Conservation (phyloP, 352 stramenopile genomes). For the Phytophthora foliorum region DNA sequence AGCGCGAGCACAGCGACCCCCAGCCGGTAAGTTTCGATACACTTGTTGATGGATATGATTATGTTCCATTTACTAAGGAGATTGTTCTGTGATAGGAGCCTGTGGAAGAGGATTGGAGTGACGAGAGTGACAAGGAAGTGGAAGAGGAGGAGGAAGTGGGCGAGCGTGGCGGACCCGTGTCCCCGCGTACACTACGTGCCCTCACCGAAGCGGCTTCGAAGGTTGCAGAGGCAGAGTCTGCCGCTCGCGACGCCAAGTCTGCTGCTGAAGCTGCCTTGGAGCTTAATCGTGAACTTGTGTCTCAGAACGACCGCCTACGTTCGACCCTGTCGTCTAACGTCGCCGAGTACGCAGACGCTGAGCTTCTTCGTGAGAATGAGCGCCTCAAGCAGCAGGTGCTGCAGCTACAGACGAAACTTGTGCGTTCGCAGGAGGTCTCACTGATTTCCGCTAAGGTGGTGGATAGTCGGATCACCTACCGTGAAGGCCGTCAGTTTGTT, state of each 20-base stretch:
- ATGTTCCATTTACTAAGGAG: constrained; percentile 58
- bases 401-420: constrained; percentile 76
- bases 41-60: constrained; percentile 6
- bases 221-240: constrained; percentile 78
- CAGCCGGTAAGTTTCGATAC: constrained; percentile 60
- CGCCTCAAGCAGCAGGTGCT: constrained; percentile 77
- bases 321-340: constrained; percentile 74
- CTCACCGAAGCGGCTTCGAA: constrained; percentile 79
- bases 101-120: constrained; percentile 87
- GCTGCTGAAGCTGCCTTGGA: constrained; percentile 67
- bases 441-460: constrained; percentile 79
- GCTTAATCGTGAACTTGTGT: constrained; percentile 67
- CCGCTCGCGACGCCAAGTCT: constrained; percentile 76
- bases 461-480: constrained; percentile 74
- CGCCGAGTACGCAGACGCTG: constrained; percentile 72
- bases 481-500: constrained; percentile 74
- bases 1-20: constrained; percentile 52
- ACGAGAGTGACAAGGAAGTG: constrained; percentile 71
- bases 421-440: constrained; percentile 71
- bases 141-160: constrained; percentile 34
- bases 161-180: constrained; percentile 48
- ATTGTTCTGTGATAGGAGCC: constrained; percentile 73
- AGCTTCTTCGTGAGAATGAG: constrained; percentile 75
- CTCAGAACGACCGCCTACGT: constrained; percentile 73
- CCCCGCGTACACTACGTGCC: constrained; percentile 64